These are phyloP conservation scores for Diaporthe humulicola DNA, from an alignment of 2,329 filamentous ascomycete species.

Conservation along the genomic window DNA sequence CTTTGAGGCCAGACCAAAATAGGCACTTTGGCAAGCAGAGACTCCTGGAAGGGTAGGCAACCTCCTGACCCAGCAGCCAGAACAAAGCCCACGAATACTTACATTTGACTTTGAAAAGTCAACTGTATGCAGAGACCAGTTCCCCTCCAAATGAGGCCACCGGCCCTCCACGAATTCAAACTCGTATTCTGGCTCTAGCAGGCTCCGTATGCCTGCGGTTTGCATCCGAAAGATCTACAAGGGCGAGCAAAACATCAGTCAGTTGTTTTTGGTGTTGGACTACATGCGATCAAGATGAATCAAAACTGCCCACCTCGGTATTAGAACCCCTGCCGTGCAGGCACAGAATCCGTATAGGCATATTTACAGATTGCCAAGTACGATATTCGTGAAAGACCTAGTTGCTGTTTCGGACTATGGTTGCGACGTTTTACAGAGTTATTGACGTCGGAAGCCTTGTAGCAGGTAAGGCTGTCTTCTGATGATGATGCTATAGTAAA, in stretches of 20 bases:
- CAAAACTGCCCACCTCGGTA: conserved; percentile 30
- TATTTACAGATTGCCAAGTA: conserved; percentile 12
- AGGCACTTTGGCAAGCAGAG: not conserved
- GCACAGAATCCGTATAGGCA: conserved; percentile 35
- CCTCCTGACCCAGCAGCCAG: not conserved
- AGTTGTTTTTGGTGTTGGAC: not conserved
- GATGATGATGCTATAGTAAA: not conserved
- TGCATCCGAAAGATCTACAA: conserved; percentile 39
- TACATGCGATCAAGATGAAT: not conserved
- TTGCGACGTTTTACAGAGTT: not conserved
- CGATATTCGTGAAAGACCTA: conserved; percentile 16
- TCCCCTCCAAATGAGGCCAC: conserved; percentile 38
- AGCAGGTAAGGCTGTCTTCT: not conserved
- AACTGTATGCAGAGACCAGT: conserved; percentile 38
- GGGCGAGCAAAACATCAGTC: conserved; percentile 8
- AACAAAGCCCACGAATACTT: not conserved
- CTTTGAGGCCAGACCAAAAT: not conserved
- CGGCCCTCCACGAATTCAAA: conserved; percentile 39
- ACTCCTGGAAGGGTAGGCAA: not conserved
- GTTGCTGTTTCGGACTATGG: not conserved
- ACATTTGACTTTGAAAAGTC: conserved; percentile 40
- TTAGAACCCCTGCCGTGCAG: conserved; percentile 36
- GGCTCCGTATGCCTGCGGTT: conserved; percentile 37
- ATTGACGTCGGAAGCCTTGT: not conserved
- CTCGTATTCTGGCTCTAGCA: conserved; percentile 36